Base-by-base conservation (phyloP, 768 basidiomycete genomes). In the Tulasnella sp. region DNA sequence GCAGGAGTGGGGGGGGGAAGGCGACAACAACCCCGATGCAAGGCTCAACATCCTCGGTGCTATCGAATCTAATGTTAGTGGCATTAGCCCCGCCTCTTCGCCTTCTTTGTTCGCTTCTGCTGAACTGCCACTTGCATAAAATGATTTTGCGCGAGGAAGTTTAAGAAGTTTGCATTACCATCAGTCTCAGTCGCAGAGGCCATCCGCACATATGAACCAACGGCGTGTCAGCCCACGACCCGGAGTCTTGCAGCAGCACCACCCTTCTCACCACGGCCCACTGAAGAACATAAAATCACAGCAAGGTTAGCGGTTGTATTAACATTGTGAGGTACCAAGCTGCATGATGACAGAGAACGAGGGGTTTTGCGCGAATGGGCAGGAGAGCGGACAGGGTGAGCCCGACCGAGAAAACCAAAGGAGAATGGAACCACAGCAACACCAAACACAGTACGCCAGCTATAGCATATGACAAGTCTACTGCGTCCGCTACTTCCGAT, bases 211-310 rank as follows among this genome's bases (percentile, higher is more conserved):
- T 4, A 40, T 31, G 16, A 2, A 31, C 77, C 44, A 52, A 52
- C 42, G 75, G 42, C 52, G 38, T 71, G 34, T 18, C 16, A 16
- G 44, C 1, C 10, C 46, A 39, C 18, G 52, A 44, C 38, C 52
- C 44, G 14, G 39, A 44, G 44, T 18, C 14, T n/a, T n/a, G n/a
- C 44, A 3, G 1, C 44, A 44, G 16, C 44, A 18, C 44, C 44
- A 44, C 68, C 58, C 62, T 21, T 78, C 77, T 9, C 77, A 71
- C 58, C 52, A 44, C 10, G 71, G 34, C 24, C 73, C 77, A 12
- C 44, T 78, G 12, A 78, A 71, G 73, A 79, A 42, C 31, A 80
- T 71, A 62, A 77, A 62, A 38, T 75, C 79, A 16, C 75, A 71
- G 38, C 42, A 10, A 42, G 16, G 3, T 4, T 42, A 3, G 42